Percentiles rank a stretch among this genome's conserved stretches.
These are phyloP conservation scores for Choiromyces venosus DNA, from an alignment of 495 filamentous ascomycete species.

Conservation along the genomic window DNA sequence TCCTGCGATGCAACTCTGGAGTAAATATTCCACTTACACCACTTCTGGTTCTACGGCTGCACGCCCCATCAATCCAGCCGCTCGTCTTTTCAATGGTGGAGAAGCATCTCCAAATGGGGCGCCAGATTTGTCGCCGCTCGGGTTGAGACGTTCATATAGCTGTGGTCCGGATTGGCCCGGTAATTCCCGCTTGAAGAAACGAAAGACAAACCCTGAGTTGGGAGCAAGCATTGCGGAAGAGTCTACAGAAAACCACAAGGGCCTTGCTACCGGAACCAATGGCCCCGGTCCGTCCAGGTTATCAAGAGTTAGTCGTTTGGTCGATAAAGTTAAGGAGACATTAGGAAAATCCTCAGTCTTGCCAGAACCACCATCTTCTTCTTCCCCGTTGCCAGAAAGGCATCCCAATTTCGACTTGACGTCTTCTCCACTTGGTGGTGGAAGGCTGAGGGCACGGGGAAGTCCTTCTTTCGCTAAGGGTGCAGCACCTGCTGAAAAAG, in stretches of 20 bases:
- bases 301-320: constrained; percentile 56
- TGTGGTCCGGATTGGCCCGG: constrained; percentile 49
- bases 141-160: constrained; percentile 34
- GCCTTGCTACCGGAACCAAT: constrained; percentile 37
- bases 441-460: constrained; percentile 13
- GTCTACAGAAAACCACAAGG: constrained; percentile 42
- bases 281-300: constrained; percentile 47
- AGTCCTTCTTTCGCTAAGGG: constrained; percentile 17
- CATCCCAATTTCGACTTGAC: constrained; percentile 44
- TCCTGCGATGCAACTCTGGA: constrained; percentile 71
- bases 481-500: constrained; percentile 16
- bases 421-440: constrained; percentile 48
- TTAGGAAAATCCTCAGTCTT: constrained; percentile 45
- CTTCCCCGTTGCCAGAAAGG: constrained; percentile 52
- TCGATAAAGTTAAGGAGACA: constrained; percentile 64
- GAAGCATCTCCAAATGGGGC: constrained; percentile 14
- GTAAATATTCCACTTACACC: constrained; percentile 45
- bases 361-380: constrained; percentile 48
- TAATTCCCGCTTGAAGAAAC: constrained; percentile 53
- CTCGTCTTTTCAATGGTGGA: constrained; percentile 33
- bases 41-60: constrained; percentile 18
- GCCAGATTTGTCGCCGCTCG: constrained; percentile 30
- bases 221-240: constrained; percentile 46
- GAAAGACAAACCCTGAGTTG: constrained; percentile 50
- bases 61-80: constrained; percentile 31